A percentile compares a stretch with the other conserved stretches of the same genome.
phyloP scores from a whole-genome alignment of 1,284 basidiomycete genomes.

The Cutaneotrichosporon arboriforme region DNA sequence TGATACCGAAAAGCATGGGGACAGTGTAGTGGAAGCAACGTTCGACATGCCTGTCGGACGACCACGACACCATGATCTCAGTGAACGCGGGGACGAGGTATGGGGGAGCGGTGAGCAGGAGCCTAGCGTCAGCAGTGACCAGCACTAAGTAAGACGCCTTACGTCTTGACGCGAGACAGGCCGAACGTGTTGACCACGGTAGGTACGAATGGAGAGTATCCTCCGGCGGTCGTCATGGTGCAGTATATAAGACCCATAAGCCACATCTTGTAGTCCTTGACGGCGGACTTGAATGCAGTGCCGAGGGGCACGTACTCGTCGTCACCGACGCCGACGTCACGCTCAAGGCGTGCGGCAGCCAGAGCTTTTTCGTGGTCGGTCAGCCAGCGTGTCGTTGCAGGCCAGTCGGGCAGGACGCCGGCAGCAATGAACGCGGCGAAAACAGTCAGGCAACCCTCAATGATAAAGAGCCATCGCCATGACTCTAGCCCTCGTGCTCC shows the following conservation, averaged over 20 bases:
- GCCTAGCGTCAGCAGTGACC: constrained; percentile 16
- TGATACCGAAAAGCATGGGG: constrained; percentile 39
- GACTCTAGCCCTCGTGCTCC: constrained; percentile 14
- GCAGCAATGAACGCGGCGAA: constrained; percentile 10
- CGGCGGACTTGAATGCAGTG: constrained; percentile 4
- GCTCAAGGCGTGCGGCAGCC: constrained; percentile 12
- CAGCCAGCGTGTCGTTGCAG: constrained; percentile 19
- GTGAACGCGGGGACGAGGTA: constrained; percentile 32
- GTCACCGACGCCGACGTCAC: constrained; percentile 16
- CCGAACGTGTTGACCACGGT: constrained; percentile 34
- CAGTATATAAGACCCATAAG: constrained; percentile 19
- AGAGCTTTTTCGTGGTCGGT: constrained; percentile 16
- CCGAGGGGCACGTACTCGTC: constrained; percentile 9
- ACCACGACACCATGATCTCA: constrained; percentile 29
- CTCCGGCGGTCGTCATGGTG: constrained; percentile 22
- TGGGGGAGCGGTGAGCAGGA: constrained; percentile 35
- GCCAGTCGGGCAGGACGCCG: constrained; percentile 19
- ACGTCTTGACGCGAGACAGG: constrained; percentile 17
- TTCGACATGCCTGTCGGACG: constrained; percentile 29
- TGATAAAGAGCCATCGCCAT: constrained; percentile 25
- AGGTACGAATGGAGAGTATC: constrained; percentile 31
- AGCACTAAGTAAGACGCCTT: neutral
- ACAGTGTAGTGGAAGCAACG: constrained; percentile 44
- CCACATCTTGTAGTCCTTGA: constrained; percentile 20
- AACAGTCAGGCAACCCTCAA: constrained; percentile 17